Evolutionary conservation across 257 asterid species (phyloP), one percentile per base, ranked within the genome.

Genomic region (Mitragyna speciosa): DNA sequence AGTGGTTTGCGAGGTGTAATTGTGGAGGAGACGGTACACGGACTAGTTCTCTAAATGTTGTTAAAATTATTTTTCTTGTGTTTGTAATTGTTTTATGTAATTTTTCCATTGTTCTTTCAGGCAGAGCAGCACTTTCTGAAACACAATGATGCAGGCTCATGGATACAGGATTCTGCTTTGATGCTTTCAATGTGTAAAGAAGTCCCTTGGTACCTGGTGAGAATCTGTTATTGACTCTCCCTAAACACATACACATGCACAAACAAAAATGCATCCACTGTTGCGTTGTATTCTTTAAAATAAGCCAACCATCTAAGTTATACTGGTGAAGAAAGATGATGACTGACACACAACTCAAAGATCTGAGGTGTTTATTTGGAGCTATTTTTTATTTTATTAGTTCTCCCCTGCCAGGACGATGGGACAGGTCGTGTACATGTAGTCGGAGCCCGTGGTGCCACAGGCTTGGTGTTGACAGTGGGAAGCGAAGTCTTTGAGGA

Each of bases 161-260:
- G 99, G 99, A 96, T 94, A 84, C 99, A 96, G 85, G 99, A 96
- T 84, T 96, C 99, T 39, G 99, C 98, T 28, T 80, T 94, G 88
- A 92, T 92, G 97, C 94, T 96, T 82, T 96, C 98, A 72, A 94
- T 88, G 97, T 92, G 97, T 86, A 94, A 92, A 87, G 99, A 96
- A 91, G 98, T 94, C 81, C 99, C 98, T 22, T 96, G 98, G 98
- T 96, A 88, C 86, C 88, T 96, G 91, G 99, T 96, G 87, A 88
- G 96, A 75, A 82, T 77, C 70, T 2, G 76, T 19, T 52, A 31
- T 54, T 11, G 51, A 17, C 48, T 36, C 41, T 36, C 4, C 41
- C 41, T 36, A 4, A 65, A 30, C 76, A 61, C 73, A 5, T 7
- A 30, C 76, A 61, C 73, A 5, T 7, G 59, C n/a, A 43, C 33